phyloP scores from a whole-genome alignment of 371 early-diverging fungal species.

The Syncephalastrum contaminatum region DNA sequence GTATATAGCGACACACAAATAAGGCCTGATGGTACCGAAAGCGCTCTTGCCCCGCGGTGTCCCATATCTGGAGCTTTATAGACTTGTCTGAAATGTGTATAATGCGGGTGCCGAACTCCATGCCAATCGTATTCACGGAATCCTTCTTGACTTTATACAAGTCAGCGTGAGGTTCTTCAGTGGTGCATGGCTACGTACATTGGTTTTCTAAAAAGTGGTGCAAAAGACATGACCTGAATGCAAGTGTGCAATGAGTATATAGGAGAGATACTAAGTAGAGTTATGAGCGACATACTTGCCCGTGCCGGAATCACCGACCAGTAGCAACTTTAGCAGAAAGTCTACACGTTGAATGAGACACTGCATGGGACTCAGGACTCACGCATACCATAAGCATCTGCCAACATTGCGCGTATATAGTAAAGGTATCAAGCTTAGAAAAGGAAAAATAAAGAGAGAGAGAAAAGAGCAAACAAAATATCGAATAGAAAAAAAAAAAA shows the following conservation, averaged over 20 bases:
- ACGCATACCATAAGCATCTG: slow-evolving; percentile 47
- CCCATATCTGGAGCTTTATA: slow-evolving; percentile 84
- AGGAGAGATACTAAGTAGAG: not conserved
- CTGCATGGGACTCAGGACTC: not conserved
- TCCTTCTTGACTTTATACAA: slow-evolving; percentile 54
- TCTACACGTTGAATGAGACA: slow-evolving; percentile 23
- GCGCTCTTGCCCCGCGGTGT: slow-evolving; percentile 72
- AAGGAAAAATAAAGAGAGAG: too few relatives aligned
- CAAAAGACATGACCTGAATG: slow-evolving; percentile 61
- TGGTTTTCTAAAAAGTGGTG: slow-evolving; percentile 67
- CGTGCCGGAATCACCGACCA: slow-evolving; percentile 65
- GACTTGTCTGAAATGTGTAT: slow-evolving; percentile 63
- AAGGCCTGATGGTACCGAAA: not conserved
- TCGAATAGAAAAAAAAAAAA: too few relatives aligned
- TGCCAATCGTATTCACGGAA: slow-evolving; percentile 69
- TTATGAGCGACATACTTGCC: slow-evolving; percentile 51
- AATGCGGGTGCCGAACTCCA: slow-evolving; percentile 69
- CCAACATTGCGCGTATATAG: slow-evolving; percentile 26
- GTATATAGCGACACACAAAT: not conserved
- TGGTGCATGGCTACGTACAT: slow-evolving; percentile 34
- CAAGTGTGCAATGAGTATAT: not conserved
- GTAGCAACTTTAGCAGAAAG: slow-evolving; percentile 58
- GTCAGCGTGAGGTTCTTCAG: not conserved
- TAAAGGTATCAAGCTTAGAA: too few relatives aligned
- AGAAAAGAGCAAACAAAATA: too few relatives aligned